These are phyloP conservation scores for Tetrapisispora taiwanensis DNA, from an alignment of 805 yeast genomes.

Conservation along the genomic window DNA sequence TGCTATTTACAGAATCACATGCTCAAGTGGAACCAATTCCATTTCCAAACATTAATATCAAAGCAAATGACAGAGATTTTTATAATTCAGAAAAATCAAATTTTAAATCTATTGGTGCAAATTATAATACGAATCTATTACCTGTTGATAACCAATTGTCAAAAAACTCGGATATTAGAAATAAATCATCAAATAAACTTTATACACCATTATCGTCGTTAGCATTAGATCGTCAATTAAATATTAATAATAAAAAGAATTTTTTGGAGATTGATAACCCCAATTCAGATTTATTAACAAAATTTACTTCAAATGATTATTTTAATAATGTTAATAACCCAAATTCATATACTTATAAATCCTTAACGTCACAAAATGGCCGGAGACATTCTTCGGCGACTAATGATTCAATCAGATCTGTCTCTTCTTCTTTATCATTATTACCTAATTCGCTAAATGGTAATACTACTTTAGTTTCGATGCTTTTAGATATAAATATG, in stretches of 20 bases:
- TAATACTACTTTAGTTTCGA: constrained; percentile 5
- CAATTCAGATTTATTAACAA: not conserved
- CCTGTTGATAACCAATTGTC: not conserved
- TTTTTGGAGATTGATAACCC: not conserved
- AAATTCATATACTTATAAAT: not conserved
- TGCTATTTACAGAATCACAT: constrained; percentile 24
- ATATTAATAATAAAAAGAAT: not conserved
- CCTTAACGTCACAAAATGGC: not conserved
- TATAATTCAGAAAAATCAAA: not conserved
- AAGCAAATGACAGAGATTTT: not conserved
- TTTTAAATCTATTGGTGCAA: not conserved
- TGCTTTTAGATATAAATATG: constrained; percentile 12
- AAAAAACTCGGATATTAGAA: not conserved
- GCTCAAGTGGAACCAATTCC: constrained; percentile 31
- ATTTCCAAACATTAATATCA: constrained; percentile 20
- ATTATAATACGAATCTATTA: not conserved
- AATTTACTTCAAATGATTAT: not conserved
- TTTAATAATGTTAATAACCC: not conserved
- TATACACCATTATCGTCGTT: constrained; percentile 1
- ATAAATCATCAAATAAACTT: not conserved
- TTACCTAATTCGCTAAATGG: constrained; percentile 7
- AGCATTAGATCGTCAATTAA: constrained; percentile 1
- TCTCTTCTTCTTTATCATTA: constrained; percentile 12
- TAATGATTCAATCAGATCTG: constrained; percentile 10
- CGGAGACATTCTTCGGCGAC: constrained; percentile 7